Conservation (phyloP, 768 basidiomycete genomes). For the Galerina marginata region DNA sequence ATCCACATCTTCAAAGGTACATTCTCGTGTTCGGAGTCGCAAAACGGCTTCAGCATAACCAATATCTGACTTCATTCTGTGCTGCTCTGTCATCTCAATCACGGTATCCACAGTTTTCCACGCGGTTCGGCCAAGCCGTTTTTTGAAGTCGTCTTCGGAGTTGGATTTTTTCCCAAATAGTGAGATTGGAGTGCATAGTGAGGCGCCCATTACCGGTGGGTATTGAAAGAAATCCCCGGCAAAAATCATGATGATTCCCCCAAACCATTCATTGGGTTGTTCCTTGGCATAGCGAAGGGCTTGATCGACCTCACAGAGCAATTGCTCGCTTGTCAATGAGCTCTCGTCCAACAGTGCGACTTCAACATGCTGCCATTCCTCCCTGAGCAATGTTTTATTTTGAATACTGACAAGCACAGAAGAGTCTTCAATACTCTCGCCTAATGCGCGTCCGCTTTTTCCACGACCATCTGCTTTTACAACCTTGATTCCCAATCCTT, state of each 20-base stretch:
- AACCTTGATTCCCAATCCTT: slow-evolving; percentile 26
- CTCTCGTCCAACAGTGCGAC: slow-evolving; percentile 35
- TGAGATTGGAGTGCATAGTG: slow-evolving; percentile 35
- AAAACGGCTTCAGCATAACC: slow-evolving; percentile 28
- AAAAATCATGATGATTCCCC: slow-evolving; percentile 35
- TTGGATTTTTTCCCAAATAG: slow-evolving; percentile 19
- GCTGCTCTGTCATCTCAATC: slow-evolving; percentile 25
- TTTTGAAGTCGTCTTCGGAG: slow-evolving; percentile 12
- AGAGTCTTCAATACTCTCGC: slow-evolving; percentile 13
- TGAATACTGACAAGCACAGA: slow-evolving; percentile 19
- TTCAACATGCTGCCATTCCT: slow-evolving; percentile 31
- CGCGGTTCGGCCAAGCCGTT: slow-evolving; percentile 7
- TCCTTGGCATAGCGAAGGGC: slow-evolving; percentile 30
- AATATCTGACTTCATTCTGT: slow-evolving; percentile 27
- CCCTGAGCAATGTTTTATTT: slow-evolving; percentile 18
- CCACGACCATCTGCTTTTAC: slow-evolving; percentile 18
- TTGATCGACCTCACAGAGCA: slow-evolving; percentile 34
- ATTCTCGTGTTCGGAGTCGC: not conserved
- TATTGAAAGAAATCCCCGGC: slow-evolving; percentile 40
- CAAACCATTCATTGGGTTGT: slow-evolving; percentile 30
- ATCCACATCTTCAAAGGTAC: slow-evolving; percentile 6
- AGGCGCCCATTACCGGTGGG: slow-evolving; percentile 33
- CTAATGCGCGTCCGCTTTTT: slow-evolving; percentile 16
- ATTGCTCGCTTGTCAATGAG: slow-evolving; percentile 27
- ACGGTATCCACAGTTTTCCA: slow-evolving; percentile 20